Conservation (phyloP, 495 filamentous ascomycete genomes). For the Talaromyces adpressus region DNA sequence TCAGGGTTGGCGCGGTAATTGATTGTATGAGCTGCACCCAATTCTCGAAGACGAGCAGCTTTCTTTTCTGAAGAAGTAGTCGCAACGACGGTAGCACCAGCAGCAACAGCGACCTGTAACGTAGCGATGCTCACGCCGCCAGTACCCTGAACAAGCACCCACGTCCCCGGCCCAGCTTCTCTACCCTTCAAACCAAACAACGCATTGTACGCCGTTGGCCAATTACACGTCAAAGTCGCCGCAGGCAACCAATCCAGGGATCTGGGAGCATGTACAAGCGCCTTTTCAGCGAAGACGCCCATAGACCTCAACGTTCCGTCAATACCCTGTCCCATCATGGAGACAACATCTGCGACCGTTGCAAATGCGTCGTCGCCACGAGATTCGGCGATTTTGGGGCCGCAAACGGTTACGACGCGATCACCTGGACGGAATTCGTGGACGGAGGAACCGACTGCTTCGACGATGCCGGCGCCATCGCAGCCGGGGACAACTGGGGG, state of each 20-base stretch:
- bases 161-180: conserved; percentile 34
- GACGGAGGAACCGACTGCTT: conserved; percentile 28
- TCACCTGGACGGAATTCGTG: conserved; percentile 12
- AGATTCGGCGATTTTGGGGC: conserved; percentile 1
- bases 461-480: conserved; percentile 60
- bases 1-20: conserved; percentile 51
- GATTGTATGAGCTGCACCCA: conserved; percentile 39
- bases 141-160: conserved; percentile 49
- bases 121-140: conserved; percentile 69
- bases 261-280: conserved; percentile 29
- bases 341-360: background rate
- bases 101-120: conserved; percentile 65
- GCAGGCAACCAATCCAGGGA: conserved; percentile 17
- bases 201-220: conserved; percentile 27
- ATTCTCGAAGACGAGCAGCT: conserved; percentile 45
- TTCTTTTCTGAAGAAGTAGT: conserved; percentile 62
- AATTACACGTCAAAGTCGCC: conserved; percentile 22
- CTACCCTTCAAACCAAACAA: conserved; percentile 52
- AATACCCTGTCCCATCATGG: conserved; percentile 9
- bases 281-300: conserved; percentile 74
- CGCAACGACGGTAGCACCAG: conserved; percentile 62
- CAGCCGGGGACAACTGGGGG: conserved; percentile 48
- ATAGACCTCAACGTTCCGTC: conserved; percentile 49
- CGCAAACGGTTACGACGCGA: conserved; percentile 11
- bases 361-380: conserved; percentile 11